Evolutionary conservation across 1,139 yeast genomes (phyloP).

Genomic region (Geotrichum klebahnii): DNA sequence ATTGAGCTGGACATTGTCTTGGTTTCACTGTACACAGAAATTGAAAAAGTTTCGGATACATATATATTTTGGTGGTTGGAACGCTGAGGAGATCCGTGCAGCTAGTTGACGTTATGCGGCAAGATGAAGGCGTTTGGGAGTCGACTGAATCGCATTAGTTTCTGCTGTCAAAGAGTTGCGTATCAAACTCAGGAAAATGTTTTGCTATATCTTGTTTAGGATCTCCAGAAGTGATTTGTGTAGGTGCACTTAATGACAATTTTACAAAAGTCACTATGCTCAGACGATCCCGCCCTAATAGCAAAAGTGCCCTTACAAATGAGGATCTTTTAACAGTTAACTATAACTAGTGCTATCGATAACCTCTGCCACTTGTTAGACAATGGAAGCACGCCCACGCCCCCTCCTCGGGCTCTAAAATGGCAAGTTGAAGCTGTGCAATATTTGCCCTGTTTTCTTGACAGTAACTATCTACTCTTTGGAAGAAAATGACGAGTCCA

Average conservation of each 20-base stretch:
- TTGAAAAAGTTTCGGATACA: slow-evolving; percentile 21
- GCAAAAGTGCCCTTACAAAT: slow-evolving; percentile 61
- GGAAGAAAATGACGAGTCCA: slow-evolving; percentile 93
- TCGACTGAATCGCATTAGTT: slow-evolving; percentile 12
- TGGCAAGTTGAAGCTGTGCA: slow-evolving; percentile 20
- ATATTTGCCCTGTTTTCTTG: slow-evolving; percentile 17
- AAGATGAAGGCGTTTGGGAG: slow-evolving; percentile 16
- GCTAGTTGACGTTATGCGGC: background rate
- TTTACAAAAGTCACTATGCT: slow-evolving; percentile 23
- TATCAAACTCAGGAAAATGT: slow-evolving; percentile 30
- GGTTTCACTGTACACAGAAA: slow-evolving; percentile 33
- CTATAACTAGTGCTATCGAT: slow-evolving; percentile 74
- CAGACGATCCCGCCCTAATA: slow-evolving; percentile 43
- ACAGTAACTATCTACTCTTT: slow-evolving; percentile 57
- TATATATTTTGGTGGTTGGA: slow-evolving; percentile 6
- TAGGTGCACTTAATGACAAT: slow-evolving; percentile 26
- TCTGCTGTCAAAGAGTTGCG: slow-evolving; percentile 24
- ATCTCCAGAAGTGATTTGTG: slow-evolving; percentile 33
- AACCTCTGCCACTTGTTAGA: slow-evolving; percentile 49
- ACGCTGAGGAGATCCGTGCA: slow-evolving; percentile 8
- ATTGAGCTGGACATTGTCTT: slow-evolving; percentile 60
- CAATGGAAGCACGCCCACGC: slow-evolving; percentile 32
- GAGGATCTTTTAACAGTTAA: slow-evolving; percentile 68
- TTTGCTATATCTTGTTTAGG: slow-evolving; percentile 36
- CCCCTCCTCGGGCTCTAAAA: slow-evolving; percentile 15